Conservation (phyloP, 177 flowering plant genomes). For the Vitis hybrid region DNA sequence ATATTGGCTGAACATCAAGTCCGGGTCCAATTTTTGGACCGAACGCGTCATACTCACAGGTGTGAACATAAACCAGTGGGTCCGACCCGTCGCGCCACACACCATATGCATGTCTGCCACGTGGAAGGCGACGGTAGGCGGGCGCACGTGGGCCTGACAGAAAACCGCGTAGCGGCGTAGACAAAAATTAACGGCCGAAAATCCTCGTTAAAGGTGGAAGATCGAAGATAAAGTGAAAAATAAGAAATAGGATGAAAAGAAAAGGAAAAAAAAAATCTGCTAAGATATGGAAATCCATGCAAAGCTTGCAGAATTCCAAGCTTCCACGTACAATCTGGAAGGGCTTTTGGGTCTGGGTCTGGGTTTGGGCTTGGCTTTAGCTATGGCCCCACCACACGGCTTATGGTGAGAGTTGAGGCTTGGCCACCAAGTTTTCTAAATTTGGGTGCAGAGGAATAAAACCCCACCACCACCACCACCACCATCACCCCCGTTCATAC, state of each 20-base stretch:
- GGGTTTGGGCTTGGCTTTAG: no score
- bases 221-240: background rate
- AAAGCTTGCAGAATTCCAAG: background rate
- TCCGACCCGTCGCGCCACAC: background rate
- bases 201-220: background rate
- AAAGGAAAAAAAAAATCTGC: background rate
- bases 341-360: no score
- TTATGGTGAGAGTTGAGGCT: constrained; percentile 1
- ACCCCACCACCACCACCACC: constrained; percentile 2
- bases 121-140: constrained; percentile 23
- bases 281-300: constrained; percentile 19
- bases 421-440: constrained; percentile 12
- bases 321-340: constrained; percentile 16
- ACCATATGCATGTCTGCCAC: constrained; percentile 27
- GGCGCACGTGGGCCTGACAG: constrained; percentile 25
- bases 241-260: background rate
- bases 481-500: background rate
- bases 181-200: constrained; percentile 9
- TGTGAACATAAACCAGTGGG: constrained; percentile 23
- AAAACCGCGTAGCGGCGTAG: constrained; percentile 21
- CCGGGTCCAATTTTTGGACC: constrained; percentile 8
- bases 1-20: background rate
- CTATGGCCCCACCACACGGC: background rate
- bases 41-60: background rate
- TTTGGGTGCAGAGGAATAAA: constrained; percentile 17